Percentiles rank a stretch among this genome's conserved stretches.
phyloP scores from a whole-genome alignment of 768 basidiomycete species.

The Floccularia luteovirens region DNA sequence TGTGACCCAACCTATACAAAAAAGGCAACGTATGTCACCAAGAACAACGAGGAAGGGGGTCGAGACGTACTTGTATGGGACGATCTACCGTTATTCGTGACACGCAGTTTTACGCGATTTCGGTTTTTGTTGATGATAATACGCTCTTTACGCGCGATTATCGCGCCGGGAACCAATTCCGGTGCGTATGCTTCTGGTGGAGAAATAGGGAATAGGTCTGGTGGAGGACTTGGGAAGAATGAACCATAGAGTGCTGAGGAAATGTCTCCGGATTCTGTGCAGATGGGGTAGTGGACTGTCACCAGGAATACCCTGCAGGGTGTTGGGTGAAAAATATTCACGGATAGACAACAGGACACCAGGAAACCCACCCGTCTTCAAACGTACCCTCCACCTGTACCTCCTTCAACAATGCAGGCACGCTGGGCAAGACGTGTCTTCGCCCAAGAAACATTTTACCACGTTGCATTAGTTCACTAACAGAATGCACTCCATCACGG shows the following conservation, averaged over 20 bases:
- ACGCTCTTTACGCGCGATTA: slow-evolving; percentile 55
- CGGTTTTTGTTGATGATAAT: slow-evolving; percentile 76
- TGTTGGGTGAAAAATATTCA: background rate
- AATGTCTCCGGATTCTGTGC: slow-evolving; percentile 73
- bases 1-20: slow-evolving; percentile 77
- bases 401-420: slow-evolving; percentile 68
- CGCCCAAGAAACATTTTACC: slow-evolving; percentile 81
- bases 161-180: slow-evolving; percentile 63
- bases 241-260: slow-evolving; percentile 89
- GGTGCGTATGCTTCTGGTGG: slow-evolving; percentile 41
- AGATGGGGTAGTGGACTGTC: slow-evolving; percentile 93
- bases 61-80: slow-evolving; percentile 68
- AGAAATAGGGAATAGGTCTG: slow-evolving; percentile 53
- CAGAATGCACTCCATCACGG: slow-evolving; percentile 81
- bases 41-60: slow-evolving; percentile 1
- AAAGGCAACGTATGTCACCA: no score
- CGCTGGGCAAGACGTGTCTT: slow-evolving; percentile 81
- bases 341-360: background rate
- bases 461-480: slow-evolving; percentile 88
- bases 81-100: slow-evolving; percentile 91
- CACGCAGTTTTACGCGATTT: slow-evolving; percentile 58
- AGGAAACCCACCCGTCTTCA: slow-evolving; percentile 59
- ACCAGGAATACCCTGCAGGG: slow-evolving; percentile 80
- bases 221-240: slow-evolving; percentile 76
- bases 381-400: slow-evolving; percentile 96